These are phyloP conservation scores for Cryptosporidium tyzzeri DNA, from an alignment of 169 alveolate genomes.

Conservation along the genomic window DNA sequence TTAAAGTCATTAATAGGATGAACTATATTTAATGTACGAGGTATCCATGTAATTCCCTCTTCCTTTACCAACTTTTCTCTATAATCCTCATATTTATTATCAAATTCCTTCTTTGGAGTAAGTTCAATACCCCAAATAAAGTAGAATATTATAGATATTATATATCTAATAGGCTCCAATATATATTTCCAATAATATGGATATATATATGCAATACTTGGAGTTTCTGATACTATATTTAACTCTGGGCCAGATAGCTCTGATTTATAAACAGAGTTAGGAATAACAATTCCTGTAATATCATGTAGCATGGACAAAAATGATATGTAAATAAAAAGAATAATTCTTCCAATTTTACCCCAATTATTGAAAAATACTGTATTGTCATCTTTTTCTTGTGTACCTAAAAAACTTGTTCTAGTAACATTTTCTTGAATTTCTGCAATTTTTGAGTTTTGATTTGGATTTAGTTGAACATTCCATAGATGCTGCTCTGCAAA, in stretches of 20 bases:
- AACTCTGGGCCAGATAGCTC: conserved; percentile 38
- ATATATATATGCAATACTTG: conserved; percentile 33
- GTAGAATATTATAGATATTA: conserved; percentile 36
- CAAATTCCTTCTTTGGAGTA: conserved; percentile 30
- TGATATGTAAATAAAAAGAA: conserved; percentile 25
- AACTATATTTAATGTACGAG: conserved; percentile 44
- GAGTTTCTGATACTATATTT: conserved; percentile 54
- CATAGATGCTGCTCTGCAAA: conserved; percentile 73
- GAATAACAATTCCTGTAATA: conserved; percentile 57
- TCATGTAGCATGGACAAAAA: conserved; percentile 44
- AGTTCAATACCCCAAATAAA: conserved; percentile 45
- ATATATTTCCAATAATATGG: conserved; percentile 72
- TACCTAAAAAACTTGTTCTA: conserved; percentile 7
- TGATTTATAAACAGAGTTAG: conserved; percentile 55
- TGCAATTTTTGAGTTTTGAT: neutral
- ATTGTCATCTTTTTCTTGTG: conserved; percentile 24
- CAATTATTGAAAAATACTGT: conserved; percentile 55
- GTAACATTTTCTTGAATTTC: neutral
- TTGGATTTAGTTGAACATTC: conserved; percentile 18
- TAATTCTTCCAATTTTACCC: conserved; percentile 62
- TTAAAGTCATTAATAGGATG: neutral
- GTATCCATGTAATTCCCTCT: conserved; percentile 67
- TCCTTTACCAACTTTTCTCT: conserved; percentile 12
- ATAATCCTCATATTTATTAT: neutral
- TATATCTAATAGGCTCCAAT: conserved; percentile 35